Base-by-base conservation (phyloP, 2,329 filamentous ascomycete species). In the Rutstroemia sp. region DNA sequence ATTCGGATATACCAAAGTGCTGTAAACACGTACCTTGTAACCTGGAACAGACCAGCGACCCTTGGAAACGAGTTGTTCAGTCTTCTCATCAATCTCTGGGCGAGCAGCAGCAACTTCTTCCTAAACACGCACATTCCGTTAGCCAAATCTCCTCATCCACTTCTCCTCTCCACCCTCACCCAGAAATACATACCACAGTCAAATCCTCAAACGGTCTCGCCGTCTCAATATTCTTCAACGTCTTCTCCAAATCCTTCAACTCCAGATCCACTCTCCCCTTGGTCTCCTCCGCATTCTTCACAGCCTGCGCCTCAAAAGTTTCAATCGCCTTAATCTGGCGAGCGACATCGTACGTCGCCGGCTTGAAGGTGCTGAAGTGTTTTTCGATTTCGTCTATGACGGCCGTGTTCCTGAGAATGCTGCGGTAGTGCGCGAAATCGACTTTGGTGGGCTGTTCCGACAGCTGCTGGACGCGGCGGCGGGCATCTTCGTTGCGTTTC, bases 401-500 rank as follows among this genome's bases (percentile, higher is more conserved):
- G 71, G 90, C 87, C 77, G 89, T 85, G 88, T 99, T 99, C 86
- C 96, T 97, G 69, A 99, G 86, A 68, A 88, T 72, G 72, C 80
- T 80, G 76, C 92, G 91, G 88, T 97, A 99, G 76, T 92, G 83
- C 66, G 83, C 75, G 78, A 99, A 97, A 82, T 99, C 91, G 77
- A 99, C 84, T 58, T 83, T 83, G 70, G 90, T 89, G 64, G 92
- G 79, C 73, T 88, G 86, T 76, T 96, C 90, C 63, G 83, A 85
- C 58, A 99, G 89, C 61, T 83, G 69, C 75, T 88, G 84, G 61
- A 99, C 82, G 78, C 92, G 92, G 80, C 94, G 92, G 77, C 92
- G 92, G 72, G 90, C 92, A 74, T 96, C 92, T 73, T 99, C 94
- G 82, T 97, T 96, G 79, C 94, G 92, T 86, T 96, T 94, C 85